These are phyloP conservation scores for Chamaenerion angustifolium DNA, from an alignment of 345 rosid genomes.

Conservation along the genomic window DNA sequence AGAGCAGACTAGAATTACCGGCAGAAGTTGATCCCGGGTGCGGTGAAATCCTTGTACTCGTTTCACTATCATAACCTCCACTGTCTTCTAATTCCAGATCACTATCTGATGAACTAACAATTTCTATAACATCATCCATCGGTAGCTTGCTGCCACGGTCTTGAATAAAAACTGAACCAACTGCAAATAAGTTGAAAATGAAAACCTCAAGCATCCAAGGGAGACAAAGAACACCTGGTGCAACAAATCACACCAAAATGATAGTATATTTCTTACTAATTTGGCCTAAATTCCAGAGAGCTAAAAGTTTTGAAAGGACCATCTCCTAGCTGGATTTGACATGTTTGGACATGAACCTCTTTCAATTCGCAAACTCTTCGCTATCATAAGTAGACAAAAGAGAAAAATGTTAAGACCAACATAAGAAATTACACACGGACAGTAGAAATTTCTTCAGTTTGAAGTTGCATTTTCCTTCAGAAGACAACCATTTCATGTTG, in stretches of 20 bases:
- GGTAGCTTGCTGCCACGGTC: slow-evolving; percentile 16
- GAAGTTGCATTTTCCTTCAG: no score
- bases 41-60: slow-evolving; percentile 32
- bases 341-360: background rate
- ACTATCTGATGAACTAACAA: slow-evolving; percentile 69
- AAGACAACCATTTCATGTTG: no score
- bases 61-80: slow-evolving; percentile 10
- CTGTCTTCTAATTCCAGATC: slow-evolving; percentile 36
- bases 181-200: slow-evolving; percentile 11
- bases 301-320: background rate
- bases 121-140: slow-evolving; percentile 37
- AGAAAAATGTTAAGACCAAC: background rate
- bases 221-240: background rate
- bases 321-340: background rate
- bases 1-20: slow-evolving; percentile 16
- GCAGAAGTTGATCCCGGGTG: slow-evolving; percentile 16
- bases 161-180: slow-evolving; percentile 9
- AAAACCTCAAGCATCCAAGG: no score
- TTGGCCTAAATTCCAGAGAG: background rate
- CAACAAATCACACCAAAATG: no score
- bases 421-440: background rate
- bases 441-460: no score
- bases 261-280: no score
- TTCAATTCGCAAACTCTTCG: background rate
- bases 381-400: background rate